These are phyloP conservation scores for Afroboletus lepidellus DNA, from an alignment of 1,284 basidiomycete genomes.

Conservation along the genomic window DNA sequence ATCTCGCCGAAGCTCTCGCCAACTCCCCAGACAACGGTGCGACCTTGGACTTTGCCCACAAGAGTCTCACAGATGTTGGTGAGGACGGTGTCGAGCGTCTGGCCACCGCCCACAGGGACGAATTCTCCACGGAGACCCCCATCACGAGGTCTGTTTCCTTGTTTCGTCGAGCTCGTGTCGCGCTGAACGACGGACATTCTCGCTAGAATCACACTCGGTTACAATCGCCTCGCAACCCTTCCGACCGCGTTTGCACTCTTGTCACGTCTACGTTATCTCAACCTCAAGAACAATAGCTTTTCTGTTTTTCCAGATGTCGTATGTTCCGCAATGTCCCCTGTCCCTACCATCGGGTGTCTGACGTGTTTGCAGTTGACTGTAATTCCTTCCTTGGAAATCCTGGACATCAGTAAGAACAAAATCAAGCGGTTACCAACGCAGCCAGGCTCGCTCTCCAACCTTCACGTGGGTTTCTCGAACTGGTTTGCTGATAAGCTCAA, in stretches of 20 bases:
- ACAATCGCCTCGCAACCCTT: constrained; percentile 81
- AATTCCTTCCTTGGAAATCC: constrained; percentile 87
- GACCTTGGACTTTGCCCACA: constrained; percentile 81
- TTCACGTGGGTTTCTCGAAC: constrained; percentile 58
- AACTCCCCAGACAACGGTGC: constrained; percentile 75
- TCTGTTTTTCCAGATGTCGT: constrained; percentile 86
- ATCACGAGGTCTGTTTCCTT: constrained; percentile 64
- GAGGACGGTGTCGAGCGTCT: constrained; percentile 74
- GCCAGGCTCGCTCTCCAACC: constrained; percentile 77
- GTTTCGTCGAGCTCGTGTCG: constrained; percentile 5
- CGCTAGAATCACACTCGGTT: constrained; percentile 78
- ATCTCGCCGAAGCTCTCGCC: constrained; percentile 65
- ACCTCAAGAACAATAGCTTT: constrained; percentile 88
- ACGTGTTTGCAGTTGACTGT: constrained; percentile 65
- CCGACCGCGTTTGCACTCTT: constrained; percentile 80
- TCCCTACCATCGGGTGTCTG: constrained; percentile 4
- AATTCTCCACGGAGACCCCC: constrained; percentile 48
- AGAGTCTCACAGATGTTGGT: constrained; percentile 72
- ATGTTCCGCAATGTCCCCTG: constrained; percentile 35
- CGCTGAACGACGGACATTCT: constrained; percentile 6
- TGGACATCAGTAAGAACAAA: constrained; percentile 94
- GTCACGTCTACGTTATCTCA: constrained; percentile 84
- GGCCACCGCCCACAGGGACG: constrained; percentile 54
- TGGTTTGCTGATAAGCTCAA: constrained; percentile 9
- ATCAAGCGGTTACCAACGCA: constrained; percentile 77